Percentiles rank a stretch among this genome's conserved stretches.
Evolutionary conservation across 2,329 filamentous ascomycete species (phyloP).

Genomic region (Penicillium sp.): DNA sequence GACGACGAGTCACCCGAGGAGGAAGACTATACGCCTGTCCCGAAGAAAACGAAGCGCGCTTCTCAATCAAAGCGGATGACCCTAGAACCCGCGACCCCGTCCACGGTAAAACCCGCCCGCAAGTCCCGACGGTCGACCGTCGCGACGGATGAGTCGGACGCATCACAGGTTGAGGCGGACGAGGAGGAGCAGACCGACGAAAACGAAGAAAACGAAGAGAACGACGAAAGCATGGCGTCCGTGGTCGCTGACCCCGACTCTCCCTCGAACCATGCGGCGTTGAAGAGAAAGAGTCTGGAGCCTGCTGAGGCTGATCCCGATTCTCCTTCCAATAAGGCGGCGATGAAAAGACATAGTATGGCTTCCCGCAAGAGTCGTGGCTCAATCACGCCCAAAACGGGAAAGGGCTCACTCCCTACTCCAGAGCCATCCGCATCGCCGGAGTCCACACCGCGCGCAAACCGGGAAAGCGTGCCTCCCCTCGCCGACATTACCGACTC

Average conservation of each 20-base stretch:
- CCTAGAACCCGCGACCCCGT: constrained; percentile 49
- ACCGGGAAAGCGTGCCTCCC: constrained; percentile 54
- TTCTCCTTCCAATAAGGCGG: constrained; percentile 58
- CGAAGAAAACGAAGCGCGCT: constrained; percentile 58
- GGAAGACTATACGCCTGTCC: constrained; percentile 77
- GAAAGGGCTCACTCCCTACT: constrained; percentile 46
- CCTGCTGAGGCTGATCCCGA: constrained; percentile 47
- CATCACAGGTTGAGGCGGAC: constrained; percentile 57
- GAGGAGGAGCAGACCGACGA: constrained; percentile 54
- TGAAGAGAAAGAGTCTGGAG: constrained; percentile 29
- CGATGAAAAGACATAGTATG: constrained; percentile 68
- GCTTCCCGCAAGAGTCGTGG: constrained; percentile 42
- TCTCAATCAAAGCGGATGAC: constrained; percentile 53
- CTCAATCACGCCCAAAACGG: constrained; percentile 41
- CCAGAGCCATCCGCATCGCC: constrained; percentile 55
- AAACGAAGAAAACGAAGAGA: constrained; percentile 36
- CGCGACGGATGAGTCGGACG: constrained; percentile 52
- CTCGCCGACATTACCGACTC: constrained; percentile 71
- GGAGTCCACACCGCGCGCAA: constrained; percentile 39
- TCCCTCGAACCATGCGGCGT: constrained; percentile 52
- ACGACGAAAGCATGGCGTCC: constrained; percentile 32
- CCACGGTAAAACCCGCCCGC: constrained; percentile 29
- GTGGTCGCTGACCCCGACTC: constrained; percentile 50
- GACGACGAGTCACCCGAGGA: constrained; percentile 66
- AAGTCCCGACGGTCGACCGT: constrained; percentile 44